Evolutionary conservation across 345 rosid genomes (phyloP), one percentile per base, ranked within the genome.

Genomic region (Abelmoschus esculentus): DNA sequence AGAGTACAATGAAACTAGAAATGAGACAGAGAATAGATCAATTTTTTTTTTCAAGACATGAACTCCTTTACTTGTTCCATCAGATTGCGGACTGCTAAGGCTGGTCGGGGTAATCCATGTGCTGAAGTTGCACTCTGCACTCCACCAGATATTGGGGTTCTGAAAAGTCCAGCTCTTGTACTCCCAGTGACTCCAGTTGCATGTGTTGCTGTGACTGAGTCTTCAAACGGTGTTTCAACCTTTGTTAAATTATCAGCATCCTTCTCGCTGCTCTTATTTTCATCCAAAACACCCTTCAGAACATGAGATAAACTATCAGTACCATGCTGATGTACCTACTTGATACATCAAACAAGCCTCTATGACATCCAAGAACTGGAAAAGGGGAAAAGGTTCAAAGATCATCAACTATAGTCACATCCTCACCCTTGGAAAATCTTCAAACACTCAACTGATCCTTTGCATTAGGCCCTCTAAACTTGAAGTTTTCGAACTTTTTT

Each of bases 91-190:
- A 92, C 99, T 26, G 98, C 98, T 70, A 95, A 83, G 69, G 99
- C 87, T 0, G 99, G 99, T 56, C 80, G 90, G 67, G 93, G 98
- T 75, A 95, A 83, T 61, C 96, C 93, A 78, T 95, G 99, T 54
- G 90, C 98, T 3, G 99, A 95, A 42, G 99, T 92, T 67, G 98
- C 99, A 63, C 88, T 95, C 76, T 91, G 99, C 72, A 95, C 99
- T 70, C 99, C 99, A 79, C 99, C 99, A 5, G 99, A 91, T 72
- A 91, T 95, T 6, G 99, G 99, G 12, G 99, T 95, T 76, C 99
- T 84, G 77, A 91, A 95, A 72, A 91, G 97, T 46, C 97, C 97
- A 38, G 97, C 85, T 72, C 98, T 83, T 11, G 84, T 82, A 80
- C 97, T 96, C 44, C 91, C 92, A 68, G 87, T 80, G n/a, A 78